Base-by-base conservation (phyloP, 2,329 filamentous ascomycete genomes). In the Parascedosporium putredinis region DNA sequence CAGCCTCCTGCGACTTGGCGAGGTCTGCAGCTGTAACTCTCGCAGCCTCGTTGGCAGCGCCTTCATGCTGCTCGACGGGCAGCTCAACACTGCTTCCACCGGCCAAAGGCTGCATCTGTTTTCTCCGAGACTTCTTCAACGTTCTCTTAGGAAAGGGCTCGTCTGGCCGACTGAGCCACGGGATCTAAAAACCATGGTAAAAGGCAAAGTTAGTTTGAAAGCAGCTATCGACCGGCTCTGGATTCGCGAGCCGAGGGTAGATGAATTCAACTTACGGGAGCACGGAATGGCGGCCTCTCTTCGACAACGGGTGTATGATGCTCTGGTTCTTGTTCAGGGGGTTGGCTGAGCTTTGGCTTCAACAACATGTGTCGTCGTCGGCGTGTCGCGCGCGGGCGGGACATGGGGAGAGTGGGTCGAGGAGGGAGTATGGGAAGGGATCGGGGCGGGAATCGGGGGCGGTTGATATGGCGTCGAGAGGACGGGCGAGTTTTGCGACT, bases 381-480 rank as follows among this genome's bases (percentile, higher is more conserved):
- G 47, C 2, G 48, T 50, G 20, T 12, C 22, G 7, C 29, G 25
- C 18, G 40, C 40, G 2, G 48, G 48, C 25, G 48, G 48, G 4
- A 27, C 22, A 8, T 44, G 40, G 3, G 48, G 24, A 22, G 48
- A 50, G 12, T 74, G 69, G 16, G 72, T 73, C 14, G 76, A 79
- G 4, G 73, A 74, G 3, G 76, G 76, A 8, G 76, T 77, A 27
- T 73, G 71, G 18, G 73, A 66, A 50, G 66, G 65, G 36, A 69
- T 60, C 16, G 71, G 64, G 50, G 68, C 62, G 23, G 71, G 65
- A 16, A 64, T 62, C 25, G 67, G 64, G 61, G 78, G 67, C 60
- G 75, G 68, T 60, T 80, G 74, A 66, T 80, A 73, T 54, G 82
- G 67, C 51, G 79, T 72, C 49, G 76, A 70, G 62, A 78, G 64